Base-by-base conservation (phyloP, 2,329 filamentous ascomycete genomes). In the Calonectria hawksworthii region DNA sequence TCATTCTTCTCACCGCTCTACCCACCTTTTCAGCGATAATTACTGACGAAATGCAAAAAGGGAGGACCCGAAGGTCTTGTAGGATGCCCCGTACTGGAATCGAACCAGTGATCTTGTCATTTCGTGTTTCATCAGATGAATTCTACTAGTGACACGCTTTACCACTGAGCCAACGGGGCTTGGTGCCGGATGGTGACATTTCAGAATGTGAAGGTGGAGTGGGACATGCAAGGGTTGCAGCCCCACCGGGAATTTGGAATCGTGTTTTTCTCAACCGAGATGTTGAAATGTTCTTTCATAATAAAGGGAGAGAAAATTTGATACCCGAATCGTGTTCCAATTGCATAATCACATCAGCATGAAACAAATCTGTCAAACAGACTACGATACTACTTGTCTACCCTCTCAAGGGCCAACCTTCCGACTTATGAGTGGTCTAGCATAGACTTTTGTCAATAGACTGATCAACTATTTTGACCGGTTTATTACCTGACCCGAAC, bases 131-230 rank as follows among this genome's bases (percentile, higher is more conserved):
- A 34, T 38, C 34, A 18, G 4, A 34, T 36, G 32, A n/a, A 23
- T 2, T 13, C 30, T 36, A 63, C 36, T 41, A 63, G 56, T 63
- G 56, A 63, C 26, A 63, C 56, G 56, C 56, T 63, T 41, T 41
- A 63, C 56, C 56, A 63, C 56, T 63, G 36, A 63, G 56, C 56
- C 56, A 41, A 63, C 56, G 56, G 56, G 56, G 56, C 56, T 63
- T 63, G 56, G 23, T 28, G 23, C 14, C 23, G 23, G 34, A 10
- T 9, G 23, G 38, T 10, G 26, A 9, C 34, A 63, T 28, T 63
- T 63, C 23, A 3, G 16, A 41, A 28, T 63, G 7, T 63, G 56
- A 63, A 38, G 56, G 34, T 41, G n/a, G 6, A 18, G n/a, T 41
- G 56, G 36, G 56, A 63, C 32, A 61, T n/a, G 10, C 32, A 21